Evolutionary conservation across 2,329 filamentous ascomycete species (phyloP), one percentile per base, ranked within the genome.

Genomic region (Ascochyta viciae-villosae): DNA sequence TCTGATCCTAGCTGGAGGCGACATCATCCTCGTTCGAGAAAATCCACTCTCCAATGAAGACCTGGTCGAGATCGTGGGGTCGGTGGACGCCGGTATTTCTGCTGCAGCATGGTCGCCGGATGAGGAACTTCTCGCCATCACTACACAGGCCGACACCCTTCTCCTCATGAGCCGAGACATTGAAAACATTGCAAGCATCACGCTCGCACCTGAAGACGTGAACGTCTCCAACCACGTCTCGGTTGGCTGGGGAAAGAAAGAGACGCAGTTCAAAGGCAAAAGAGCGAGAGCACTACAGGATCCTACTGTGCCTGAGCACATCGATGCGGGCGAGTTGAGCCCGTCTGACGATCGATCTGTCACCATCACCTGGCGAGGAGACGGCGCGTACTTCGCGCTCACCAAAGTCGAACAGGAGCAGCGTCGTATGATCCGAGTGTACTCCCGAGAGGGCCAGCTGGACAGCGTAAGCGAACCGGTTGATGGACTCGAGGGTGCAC

Each of bases 161-260:
- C 82, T 98, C 54, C 91, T 96, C 72, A 97, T 99, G 94, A 96
- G 92, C 52, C 85, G 92, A 60, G 87, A 88, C 24, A 96, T 98
- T 63, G 94, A 98, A 65, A 89, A 88, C 54, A 87, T 96, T 38
- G 86, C 89, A 31, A 90, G 93, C 75, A 83, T 90, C 48, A 80
- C 82, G 31, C 87, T 98, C 74, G 86, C 85, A 0, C 73, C 81
- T 0, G 91, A 93, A 40, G 94, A 96, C 76, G 84, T 96, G 61
- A 89, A 89, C 66, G 86, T 87, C n/a, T 98, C 90, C 24, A 95
- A 89, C 74, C 93, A 97, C 80, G 95, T 97, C 54, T 96, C 92
- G 19, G 94, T 99, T 22, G 95, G 95, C 45, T 99, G 95, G 95
- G 95, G 95, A 57, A 98, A 98, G 80, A 92, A 90, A 73, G 95